Percentiles rank a stretch among this genome's conserved stretches.
Evolutionary conservation across 257 asterid species (phyloP).

Genomic region (Jacaranda mimosifolia): DNA sequence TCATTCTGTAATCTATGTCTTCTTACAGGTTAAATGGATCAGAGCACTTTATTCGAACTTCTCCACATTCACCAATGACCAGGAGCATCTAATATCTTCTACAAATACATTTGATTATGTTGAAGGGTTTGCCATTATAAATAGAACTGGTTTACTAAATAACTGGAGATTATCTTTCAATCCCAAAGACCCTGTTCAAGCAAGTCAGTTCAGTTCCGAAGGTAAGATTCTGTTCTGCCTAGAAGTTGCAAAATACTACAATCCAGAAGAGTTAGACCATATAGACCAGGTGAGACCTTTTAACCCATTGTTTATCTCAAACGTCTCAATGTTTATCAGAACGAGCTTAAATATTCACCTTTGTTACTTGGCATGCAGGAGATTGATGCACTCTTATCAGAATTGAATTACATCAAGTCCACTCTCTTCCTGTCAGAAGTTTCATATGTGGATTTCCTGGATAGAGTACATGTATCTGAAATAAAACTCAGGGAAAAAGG

Average conservation of each 20-base stretch:
- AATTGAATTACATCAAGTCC: slow-evolving; percentile 65
- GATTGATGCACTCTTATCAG: slow-evolving; percentile 59
- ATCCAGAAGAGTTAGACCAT: slow-evolving; percentile 52
- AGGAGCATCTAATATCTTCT: slow-evolving; percentile 76
- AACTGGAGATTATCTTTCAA: slow-evolving; percentile 90
- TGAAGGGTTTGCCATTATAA: slow-evolving; percentile 85
- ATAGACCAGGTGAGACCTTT: slow-evolving; percentile 56
- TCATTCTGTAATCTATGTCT: slow-evolving; percentile 14
- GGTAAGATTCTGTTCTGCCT: slow-evolving; percentile 84
- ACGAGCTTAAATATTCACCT: slow-evolving; percentile 22
- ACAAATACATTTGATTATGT: slow-evolving; percentile 68
- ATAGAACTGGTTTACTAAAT: slow-evolving; percentile 77
- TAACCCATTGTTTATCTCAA: slow-evolving; percentile 2
- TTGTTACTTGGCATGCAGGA: slow-evolving; percentile 58
- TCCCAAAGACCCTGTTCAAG: slow-evolving; percentile 78
- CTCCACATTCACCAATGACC: slow-evolving; percentile 68
- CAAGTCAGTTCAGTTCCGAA: slow-evolving; percentile 76
- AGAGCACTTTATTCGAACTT: slow-evolving; percentile 85
- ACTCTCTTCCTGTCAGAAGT: slow-evolving; percentile 80
- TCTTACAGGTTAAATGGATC: slow-evolving; percentile 88
- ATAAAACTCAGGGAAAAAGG: slow-evolving; percentile 72
- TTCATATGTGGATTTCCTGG: slow-evolving; percentile 72
- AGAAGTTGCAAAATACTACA: slow-evolving; percentile 83
- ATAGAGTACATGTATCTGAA: slow-evolving; percentile 84
- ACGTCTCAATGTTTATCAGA: not conserved